phyloP scores from a whole-genome alignment of 2,329 filamentous ascomycete genomes.

The Penicillium sp. region DNA sequence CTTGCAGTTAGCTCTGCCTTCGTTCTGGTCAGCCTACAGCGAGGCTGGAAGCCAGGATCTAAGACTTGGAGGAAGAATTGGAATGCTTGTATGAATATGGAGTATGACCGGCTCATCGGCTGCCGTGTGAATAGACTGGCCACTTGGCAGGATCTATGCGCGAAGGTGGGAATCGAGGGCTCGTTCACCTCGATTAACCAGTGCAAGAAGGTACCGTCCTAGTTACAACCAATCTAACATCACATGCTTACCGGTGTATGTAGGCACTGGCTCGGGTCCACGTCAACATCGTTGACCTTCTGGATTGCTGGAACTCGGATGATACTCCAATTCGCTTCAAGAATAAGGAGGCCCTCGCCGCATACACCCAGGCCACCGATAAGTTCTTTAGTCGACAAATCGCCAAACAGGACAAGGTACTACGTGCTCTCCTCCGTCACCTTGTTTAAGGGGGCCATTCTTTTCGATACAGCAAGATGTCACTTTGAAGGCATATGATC shows the following conservation, averaged over 20 bases:
- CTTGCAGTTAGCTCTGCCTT: constrained; percentile 22
- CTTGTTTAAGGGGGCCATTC: not conserved
- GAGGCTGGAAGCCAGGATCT: constrained; percentile 21
- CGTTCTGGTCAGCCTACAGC: constrained; percentile 12
- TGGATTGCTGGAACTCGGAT: constrained; percentile 21
- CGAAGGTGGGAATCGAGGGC: constrained; percentile 20
- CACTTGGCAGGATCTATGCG: constrained; percentile 26
- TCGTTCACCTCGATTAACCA: constrained; percentile 21
- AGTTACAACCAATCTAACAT: not conserved
- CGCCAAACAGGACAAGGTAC: not conserved
- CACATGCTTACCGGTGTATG: not conserved
- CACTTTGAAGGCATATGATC: not conserved
- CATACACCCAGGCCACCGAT: not conserved
- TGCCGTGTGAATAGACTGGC: constrained; percentile 11
- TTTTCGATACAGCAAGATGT: not conserved
- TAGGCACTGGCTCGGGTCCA: constrained; percentile 24
- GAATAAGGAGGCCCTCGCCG: too few species aligned
- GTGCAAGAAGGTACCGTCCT: constrained; percentile 25
- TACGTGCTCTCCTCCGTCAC: not conserved
- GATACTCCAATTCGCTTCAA: too few species aligned
- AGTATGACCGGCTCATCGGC: constrained; percentile 22
- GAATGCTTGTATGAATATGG: constrained; percentile 18
- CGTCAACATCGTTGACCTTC: constrained; percentile 32
- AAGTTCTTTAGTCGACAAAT: not conserved
- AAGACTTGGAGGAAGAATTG: constrained; percentile 24